phyloP scores from a whole-genome alignment of 1,284 basidiomycete genomes.

The Marasmius fiardii region DNA sequence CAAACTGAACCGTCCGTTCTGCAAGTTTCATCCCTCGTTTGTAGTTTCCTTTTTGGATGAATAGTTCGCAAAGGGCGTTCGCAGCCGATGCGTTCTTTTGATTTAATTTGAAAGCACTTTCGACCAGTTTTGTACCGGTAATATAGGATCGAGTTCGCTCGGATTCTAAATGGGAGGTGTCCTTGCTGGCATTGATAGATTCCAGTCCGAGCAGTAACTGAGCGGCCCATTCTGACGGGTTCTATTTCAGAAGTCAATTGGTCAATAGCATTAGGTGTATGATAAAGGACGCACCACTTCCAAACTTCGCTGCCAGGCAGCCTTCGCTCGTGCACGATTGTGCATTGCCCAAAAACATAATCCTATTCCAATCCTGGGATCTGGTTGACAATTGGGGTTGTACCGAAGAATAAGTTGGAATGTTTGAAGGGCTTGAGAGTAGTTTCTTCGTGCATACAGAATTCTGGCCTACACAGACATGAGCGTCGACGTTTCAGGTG shows the following conservation, averaged over 20 bases:
- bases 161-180: constrained; percentile 52
- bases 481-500: background rate
- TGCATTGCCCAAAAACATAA: constrained; percentile 88
- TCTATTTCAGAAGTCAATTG: constrained; percentile 38
- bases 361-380: constrained; percentile 92
- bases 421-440: constrained; percentile 71
- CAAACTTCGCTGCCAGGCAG: constrained; percentile 84
- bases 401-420: constrained; percentile 84
- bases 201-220: constrained; percentile 82
- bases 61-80: constrained; percentile 73
- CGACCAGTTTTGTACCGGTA: constrained; percentile 63
- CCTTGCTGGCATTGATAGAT: constrained; percentile 78
- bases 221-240: constrained; percentile 74
- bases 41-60: constrained; percentile 64
- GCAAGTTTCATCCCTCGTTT: constrained; percentile 81
- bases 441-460: constrained; percentile 75
- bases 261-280: background rate
- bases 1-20: constrained; percentile 89
- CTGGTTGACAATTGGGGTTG: constrained; percentile 77
- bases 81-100: constrained; percentile 75
- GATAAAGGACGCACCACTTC: constrained; percentile 62
- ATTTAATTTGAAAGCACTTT: constrained; percentile 74
- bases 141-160: constrained; percentile 57
- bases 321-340: constrained; percentile 73
- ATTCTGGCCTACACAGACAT: constrained; percentile 65